Evolutionary conservation across 805 yeast species (phyloP).

Genomic region (Candida pseudoglaebosa): DNA sequence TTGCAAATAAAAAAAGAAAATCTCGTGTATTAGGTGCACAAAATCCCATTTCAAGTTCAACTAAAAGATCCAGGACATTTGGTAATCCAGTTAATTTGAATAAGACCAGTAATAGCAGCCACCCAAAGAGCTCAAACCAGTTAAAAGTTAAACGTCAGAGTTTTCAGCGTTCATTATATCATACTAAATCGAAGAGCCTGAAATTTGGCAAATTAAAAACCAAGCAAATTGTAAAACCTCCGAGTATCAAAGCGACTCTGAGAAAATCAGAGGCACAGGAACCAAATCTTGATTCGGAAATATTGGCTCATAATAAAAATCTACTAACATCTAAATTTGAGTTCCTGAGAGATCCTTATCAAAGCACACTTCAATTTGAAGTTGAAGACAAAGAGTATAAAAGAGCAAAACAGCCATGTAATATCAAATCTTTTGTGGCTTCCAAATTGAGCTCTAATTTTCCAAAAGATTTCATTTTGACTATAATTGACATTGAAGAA

Average conservation of each 20-base stretch:
- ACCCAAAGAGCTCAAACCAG: background rate
- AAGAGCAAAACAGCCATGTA: conserved; percentile 8
- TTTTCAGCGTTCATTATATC: background rate
- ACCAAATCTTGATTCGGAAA: background rate
- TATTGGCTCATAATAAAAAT: conserved; percentile 3
- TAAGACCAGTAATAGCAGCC: background rate
- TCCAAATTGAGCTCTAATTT: conserved; percentile 3
- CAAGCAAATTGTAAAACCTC: background rate
- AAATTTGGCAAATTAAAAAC: background rate
- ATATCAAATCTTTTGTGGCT: background rate
- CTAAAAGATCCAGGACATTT: background rate
- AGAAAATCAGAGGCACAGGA: background rate
- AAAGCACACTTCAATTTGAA: conserved; percentile 30
- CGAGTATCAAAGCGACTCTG: background rate
- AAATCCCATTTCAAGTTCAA: background rate
- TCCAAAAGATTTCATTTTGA: conserved; percentile 12
- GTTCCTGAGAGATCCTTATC: conserved; percentile 24
- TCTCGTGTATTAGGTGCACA: background rate
- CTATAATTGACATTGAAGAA: conserved; percentile 13
- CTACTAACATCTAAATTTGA: conserved; percentile 9
- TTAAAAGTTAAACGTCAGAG: background rate
- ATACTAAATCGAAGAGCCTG: background rate
- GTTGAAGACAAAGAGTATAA: conserved; percentile 24
- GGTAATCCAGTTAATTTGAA: background rate
- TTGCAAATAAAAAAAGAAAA: too few relatives aligned